These are phyloP conservation scores for Septoria linicola DNA, from an alignment of 2,329 filamentous ascomycete genomes.

Conservation along the genomic window DNA sequence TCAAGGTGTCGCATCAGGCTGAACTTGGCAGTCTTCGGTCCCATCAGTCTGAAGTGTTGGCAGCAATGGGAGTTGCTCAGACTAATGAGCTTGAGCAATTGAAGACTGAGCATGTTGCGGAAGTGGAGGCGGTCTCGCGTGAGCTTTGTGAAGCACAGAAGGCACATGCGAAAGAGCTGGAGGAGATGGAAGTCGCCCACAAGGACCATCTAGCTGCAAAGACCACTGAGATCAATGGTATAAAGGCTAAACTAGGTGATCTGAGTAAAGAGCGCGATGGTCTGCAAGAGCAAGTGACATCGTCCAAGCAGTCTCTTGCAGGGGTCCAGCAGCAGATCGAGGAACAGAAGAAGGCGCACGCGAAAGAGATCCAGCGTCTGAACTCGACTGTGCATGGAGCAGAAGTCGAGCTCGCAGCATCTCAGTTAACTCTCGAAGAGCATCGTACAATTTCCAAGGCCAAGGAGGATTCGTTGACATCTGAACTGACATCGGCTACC, in stretches of 20 bases:
- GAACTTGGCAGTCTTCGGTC: too few relatives aligned
- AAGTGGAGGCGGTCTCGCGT: background rate
- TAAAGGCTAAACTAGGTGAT: constrained; percentile 2
- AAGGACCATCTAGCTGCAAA: background rate
- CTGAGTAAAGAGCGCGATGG: background rate
- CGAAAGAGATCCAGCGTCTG: background rate
- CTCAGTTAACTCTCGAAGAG: too few relatives aligned
- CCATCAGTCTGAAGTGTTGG: too few relatives aligned
- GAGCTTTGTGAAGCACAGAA: constrained; percentile 4
- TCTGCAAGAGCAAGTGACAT: background rate
- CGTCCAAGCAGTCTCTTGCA: background rate
- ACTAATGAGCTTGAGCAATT: too few relatives aligned
- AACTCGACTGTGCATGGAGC: too few relatives aligned
- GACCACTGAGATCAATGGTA: constrained; percentile 15
- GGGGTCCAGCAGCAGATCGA: background rate
- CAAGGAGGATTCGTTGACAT: too few relatives aligned
- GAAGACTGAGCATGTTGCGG: too few relatives aligned
- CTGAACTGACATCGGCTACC: too few relatives aligned
- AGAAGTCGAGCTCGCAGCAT: too few relatives aligned
- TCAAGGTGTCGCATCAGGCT: background rate
- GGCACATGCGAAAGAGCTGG: constrained; percentile 10
- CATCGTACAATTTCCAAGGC: too few relatives aligned
- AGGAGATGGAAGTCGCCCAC: background rate
- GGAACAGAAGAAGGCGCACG: background rate
- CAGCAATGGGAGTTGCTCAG: too few relatives aligned